phyloP scores from a whole-genome alignment of 345 rosid species.

The Gossypium turneri region DNA sequence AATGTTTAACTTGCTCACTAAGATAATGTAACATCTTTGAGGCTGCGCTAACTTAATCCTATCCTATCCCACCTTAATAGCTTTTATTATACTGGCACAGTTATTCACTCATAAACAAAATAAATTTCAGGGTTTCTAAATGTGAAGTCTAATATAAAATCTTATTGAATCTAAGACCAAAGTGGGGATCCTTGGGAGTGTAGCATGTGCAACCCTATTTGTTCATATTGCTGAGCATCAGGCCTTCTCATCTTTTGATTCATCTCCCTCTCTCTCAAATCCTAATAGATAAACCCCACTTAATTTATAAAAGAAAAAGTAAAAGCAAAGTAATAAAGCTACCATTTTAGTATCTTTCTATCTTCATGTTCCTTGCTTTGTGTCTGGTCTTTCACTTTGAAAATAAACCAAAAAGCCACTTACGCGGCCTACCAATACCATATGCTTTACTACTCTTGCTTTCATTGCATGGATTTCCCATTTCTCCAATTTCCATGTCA shows the following conservation, averaged over 20 bases:
- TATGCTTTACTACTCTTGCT: conserved; percentile 19
- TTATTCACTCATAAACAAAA: not conserved
- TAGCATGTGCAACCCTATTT: conserved; percentile 30
- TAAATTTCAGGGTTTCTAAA: not conserved
- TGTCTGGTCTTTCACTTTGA: conserved; percentile 37
- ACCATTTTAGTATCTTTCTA: conserved; percentile 14
- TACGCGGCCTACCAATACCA: conserved; percentile 1
- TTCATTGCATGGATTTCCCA: conserved; percentile 23
- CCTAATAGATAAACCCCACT: conserved; percentile 28
- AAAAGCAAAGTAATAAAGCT: conserved; percentile 44
- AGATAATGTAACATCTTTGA: not conserved
- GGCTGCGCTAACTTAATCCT: not conserved
- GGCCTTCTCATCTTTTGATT: conserved; percentile 31
- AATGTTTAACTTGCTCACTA: not conserved
- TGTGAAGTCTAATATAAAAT: not conserved
- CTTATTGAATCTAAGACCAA: not conserved
- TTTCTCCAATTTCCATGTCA: conserved; percentile 33
- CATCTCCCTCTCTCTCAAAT: conserved; percentile 14
- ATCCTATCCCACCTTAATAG: not conserved
- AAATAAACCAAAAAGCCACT: conserved; percentile 12
- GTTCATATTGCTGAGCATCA: conserved; percentile 13
- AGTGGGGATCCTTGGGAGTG: conserved; percentile 1
- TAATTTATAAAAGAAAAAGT: conserved; percentile 11
- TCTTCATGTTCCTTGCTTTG: conserved; percentile 49
- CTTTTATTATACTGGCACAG: not conserved